Conservation (phyloP, 768 basidiomycete genomes). For the Mrakia gelida region DNA sequence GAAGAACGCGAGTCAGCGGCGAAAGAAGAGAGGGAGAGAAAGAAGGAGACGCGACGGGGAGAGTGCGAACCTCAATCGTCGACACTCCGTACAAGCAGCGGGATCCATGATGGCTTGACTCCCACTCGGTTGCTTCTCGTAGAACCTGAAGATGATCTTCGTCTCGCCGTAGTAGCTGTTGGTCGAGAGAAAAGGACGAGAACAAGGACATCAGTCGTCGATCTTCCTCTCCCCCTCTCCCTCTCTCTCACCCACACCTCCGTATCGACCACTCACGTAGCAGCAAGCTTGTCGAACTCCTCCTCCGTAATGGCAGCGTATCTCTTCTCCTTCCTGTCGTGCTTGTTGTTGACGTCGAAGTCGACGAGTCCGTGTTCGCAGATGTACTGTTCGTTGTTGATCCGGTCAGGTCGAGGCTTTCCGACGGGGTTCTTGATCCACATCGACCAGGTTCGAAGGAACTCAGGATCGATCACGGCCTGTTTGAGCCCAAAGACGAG, state of each 20-base stretch:
- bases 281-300: neutral
- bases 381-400: slow-evolving; percentile 1
- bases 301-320: neutral
- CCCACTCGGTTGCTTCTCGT: neutral
- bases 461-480: neutral
- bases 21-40: too few species aligned
- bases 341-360: slow-evolving; percentile 16
- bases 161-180: neutral
- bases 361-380: slow-evolving; percentile 15
- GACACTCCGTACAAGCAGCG: neutral
- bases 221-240: too few species aligned
- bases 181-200: too few species aligned
- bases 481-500: neutral
- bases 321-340: neutral
- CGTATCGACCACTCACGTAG: neutral
- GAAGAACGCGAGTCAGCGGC: neutral
- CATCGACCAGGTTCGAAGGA: neutral
- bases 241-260: neutral
- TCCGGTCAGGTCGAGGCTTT: neutral
- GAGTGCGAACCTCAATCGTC: neutral
- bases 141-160: neutral
- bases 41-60: neutral
- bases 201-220: neutral
- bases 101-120: neutral
- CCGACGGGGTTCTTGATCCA: neutral